Percentiles rank a stretch among this genome's conserved stretches.
Evolutionary conservation across 1,284 basidiomycete species (phyloP).

Genomic region (Malassezia brasiliensis): DNA sequence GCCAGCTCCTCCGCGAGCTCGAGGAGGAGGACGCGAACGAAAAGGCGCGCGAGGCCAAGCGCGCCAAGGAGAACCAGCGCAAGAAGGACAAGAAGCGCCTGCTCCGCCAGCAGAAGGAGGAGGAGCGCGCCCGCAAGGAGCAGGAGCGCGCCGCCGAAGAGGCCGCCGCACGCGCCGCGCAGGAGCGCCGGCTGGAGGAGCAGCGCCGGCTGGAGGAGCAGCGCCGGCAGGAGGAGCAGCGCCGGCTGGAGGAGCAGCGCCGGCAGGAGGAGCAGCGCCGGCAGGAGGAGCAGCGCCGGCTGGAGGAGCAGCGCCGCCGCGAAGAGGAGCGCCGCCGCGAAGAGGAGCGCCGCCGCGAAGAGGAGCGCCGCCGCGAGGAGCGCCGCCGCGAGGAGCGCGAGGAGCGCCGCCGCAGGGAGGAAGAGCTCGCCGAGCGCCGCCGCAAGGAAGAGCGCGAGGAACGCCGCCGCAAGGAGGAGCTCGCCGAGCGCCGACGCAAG

Average conservation of each 20-base stretch:
- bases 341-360: constrained; percentile 36
- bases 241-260: constrained; percentile 44
- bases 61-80: constrained; percentile 89
- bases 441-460: constrained; percentile 40
- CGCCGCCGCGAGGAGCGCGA: not conserved
- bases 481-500: too few relatives aligned
- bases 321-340: constrained; percentile 22
- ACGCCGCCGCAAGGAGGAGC: too few relatives aligned
- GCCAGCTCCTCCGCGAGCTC: constrained; percentile 73
- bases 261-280: constrained; percentile 25
- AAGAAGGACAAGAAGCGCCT: constrained; percentile 96
- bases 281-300: constrained; percentile 52
- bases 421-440: not conserved
- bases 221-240: constrained; percentile 53
- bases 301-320: constrained; percentile 57
- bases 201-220: constrained; percentile 54
- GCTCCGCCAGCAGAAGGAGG: constrained; percentile 84
- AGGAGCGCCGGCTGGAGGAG: constrained; percentile 63
- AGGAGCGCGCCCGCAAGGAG: constrained; percentile 64
- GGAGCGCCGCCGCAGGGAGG: constrained; percentile 40
- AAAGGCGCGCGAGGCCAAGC: constrained; percentile 80
- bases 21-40: constrained; percentile 75
- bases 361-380: not conserved
- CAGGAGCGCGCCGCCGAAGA: constrained; percentile 49
- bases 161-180: constrained; percentile 58